phyloP scores from a whole-genome alignment of 768 basidiomycete species.

The Pleurotus eryngii region DNA sequence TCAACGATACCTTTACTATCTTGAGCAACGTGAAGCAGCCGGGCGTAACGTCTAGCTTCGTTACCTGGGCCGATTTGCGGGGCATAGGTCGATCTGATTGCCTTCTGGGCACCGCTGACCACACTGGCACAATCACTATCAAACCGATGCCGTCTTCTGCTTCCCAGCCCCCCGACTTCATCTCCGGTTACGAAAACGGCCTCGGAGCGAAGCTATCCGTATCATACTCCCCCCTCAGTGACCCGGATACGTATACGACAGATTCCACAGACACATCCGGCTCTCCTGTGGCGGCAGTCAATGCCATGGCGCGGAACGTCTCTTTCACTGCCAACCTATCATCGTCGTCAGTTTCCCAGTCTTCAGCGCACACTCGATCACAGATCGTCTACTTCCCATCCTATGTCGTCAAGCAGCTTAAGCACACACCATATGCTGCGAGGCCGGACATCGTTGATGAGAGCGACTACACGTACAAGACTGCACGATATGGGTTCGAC shows the following conservation, averaged over 20 bases:
- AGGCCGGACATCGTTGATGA: constrained; percentile 5
- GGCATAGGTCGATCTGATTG: constrained; percentile 2
- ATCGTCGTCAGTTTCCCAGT: constrained; percentile 7
- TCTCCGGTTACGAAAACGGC: background rate
- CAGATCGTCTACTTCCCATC: constrained; percentile 13
- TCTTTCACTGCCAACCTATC: constrained; percentile 12
- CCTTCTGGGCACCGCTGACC: background rate
- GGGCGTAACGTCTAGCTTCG: background rate
- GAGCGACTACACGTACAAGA: constrained; percentile 11
- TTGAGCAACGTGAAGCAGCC: constrained; percentile 3
- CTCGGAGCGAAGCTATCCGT: background rate
- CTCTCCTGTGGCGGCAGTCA: constrained; percentile 8
- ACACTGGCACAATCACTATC: background rate
- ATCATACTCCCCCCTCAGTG: background rate
- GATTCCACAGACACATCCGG: background rate
- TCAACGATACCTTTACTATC: background rate
- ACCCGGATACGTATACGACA: background rate
- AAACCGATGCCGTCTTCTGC: background rate
- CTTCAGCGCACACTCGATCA: constrained; percentile 6
- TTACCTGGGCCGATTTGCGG: constrained; percentile 4
- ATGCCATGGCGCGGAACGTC: constrained; percentile 12
- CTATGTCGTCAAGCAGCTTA: constrained; percentile 11
- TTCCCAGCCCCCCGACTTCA: background rate
- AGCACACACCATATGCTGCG: constrained; percentile 8
- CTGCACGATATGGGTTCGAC: constrained; percentile 10